phyloP scores from a whole-genome alignment of 768 basidiomycete genomes.

The Gloeostereum incarnatum region DNA sequence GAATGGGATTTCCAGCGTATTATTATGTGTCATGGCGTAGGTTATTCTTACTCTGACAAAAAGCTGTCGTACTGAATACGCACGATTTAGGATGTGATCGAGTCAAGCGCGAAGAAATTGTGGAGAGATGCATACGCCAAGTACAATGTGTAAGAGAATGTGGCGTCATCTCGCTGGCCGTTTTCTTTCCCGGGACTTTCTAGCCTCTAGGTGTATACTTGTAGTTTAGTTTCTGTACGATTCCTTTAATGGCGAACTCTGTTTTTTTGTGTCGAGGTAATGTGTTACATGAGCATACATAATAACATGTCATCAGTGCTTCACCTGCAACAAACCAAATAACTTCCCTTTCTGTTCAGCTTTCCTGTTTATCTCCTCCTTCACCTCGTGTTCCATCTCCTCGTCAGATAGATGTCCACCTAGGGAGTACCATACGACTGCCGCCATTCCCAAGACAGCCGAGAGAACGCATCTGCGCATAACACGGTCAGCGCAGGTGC shows the following conservation, averaged over 20 bases:
- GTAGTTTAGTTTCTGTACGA: no score
- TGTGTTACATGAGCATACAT: no score
- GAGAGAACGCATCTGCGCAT: slow-evolving; percentile 64
- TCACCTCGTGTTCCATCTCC: slow-evolving; percentile 71
- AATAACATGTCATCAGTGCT: background rate
- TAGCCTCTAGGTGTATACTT: no score
- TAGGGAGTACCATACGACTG: slow-evolving; percentile 80
- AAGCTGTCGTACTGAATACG: no score
- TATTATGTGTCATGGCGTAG: slow-evolving; percentile 57
- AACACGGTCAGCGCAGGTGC: background rate
- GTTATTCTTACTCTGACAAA: background rate
- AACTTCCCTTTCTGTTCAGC: slow-evolving; percentile 36
- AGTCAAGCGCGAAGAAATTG: slow-evolving; percentile 38
- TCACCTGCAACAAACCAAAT: slow-evolving; percentile 23
- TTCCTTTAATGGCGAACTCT: no score
- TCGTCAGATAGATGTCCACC: slow-evolving; percentile 69
- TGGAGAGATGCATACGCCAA: slow-evolving; percentile 26
- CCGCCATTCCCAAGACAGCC: slow-evolving; percentile 73
- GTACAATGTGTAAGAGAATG: no score
- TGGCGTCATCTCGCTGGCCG: no score
- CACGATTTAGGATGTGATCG: slow-evolving; percentile 37
- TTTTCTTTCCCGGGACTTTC: no score
- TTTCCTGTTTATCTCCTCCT: slow-evolving; percentile 48
- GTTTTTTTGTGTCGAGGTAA: no score
- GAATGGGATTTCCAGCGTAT: slow-evolving; percentile 69